These are phyloP conservation scores for Diplocarpon rosae DNA, from an alignment of 2,329 filamentous ascomycete species.

Conservation along the genomic window DNA sequence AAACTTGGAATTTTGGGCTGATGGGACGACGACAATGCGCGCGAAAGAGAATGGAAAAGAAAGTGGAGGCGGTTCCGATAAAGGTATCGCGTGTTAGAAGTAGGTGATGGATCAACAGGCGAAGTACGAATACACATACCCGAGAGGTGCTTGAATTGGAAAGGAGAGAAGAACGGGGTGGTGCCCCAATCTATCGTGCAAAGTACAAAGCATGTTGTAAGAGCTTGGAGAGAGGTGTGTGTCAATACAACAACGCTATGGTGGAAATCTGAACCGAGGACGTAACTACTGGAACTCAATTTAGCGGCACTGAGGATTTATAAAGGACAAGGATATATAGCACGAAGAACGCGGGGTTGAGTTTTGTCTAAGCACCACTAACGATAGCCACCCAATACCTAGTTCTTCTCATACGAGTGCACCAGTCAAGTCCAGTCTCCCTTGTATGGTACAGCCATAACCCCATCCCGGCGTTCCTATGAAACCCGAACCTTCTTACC, in stretches of 20 bases:
- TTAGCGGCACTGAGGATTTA: too few species aligned
- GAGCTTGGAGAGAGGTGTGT: background rate
- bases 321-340: too few species aligned
- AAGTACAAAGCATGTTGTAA: background rate
- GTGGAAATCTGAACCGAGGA: too few species aligned
- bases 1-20: conserved; percentile 89
- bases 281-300: too few species aligned
- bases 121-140: too few species aligned
- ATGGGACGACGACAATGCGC: conserved; percentile 30
- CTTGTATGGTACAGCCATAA: background rate
- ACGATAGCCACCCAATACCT: too few species aligned
- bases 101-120: too few species aligned
- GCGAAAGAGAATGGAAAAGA: background rate
- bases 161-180: background rate
- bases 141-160: background rate
- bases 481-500: background rate
- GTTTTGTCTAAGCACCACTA: too few species aligned
- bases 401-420: too few species aligned
- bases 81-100: background rate
- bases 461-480: background rate
- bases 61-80: background rate
- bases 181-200: background rate
- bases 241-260: background rate
- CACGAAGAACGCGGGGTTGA: too few species aligned
- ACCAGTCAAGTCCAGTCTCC: too few species aligned